Evolutionary conservation across 768 basidiomycete species (phyloP), one percentile per base, ranked within the genome.

Genomic region (Amanita muscaria): DNA sequence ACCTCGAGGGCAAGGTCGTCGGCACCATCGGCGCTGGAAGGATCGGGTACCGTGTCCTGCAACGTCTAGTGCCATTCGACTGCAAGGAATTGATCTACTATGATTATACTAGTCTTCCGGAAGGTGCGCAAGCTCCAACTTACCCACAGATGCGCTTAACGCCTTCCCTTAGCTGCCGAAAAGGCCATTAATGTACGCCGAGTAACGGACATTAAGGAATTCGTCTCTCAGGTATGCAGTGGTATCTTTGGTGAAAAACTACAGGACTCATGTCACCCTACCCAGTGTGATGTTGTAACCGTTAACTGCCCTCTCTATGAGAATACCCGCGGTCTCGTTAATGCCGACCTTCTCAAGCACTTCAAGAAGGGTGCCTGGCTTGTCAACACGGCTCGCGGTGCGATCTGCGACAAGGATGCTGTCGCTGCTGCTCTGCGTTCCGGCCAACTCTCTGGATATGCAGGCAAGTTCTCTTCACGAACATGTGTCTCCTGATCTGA

Each of bases 361-460:
- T 84, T 93, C 76, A 94, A 94, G 75, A 83, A 85, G 61, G 90
- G 88, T 39, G 77, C 89, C 12, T 91, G 85, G 84, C 77, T 93
- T 55, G 83, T 94, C 58, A 94, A 94, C 76, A 90, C 88, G 22
- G 88, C 88, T 41, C 87, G 89, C 53, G 91, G 91, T 34, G 91
- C 91, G 32, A 90, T 94, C 56, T 89, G 86, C 59, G 81, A 88
- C 64, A 79, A 79, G 52, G 79, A 89, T 49, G 88, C 79, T 33
- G 82, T 93, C 48, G 80, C 82, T 3, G 79, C 60, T 0, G 88
- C 90, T 10, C 60, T 94, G 45, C 70, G 76, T 66, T 79, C 74
- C 42, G 90, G 90, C 14, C 84, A 88, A 23, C 62, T 93, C 49
- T 61, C 66, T 44, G 90, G 83, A 22, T 74, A 74, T 51, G 51